These are phyloP conservation scores for Comarum palustre DNA, from an alignment of 306 rosid genomes.

Conservation along the genomic window DNA sequence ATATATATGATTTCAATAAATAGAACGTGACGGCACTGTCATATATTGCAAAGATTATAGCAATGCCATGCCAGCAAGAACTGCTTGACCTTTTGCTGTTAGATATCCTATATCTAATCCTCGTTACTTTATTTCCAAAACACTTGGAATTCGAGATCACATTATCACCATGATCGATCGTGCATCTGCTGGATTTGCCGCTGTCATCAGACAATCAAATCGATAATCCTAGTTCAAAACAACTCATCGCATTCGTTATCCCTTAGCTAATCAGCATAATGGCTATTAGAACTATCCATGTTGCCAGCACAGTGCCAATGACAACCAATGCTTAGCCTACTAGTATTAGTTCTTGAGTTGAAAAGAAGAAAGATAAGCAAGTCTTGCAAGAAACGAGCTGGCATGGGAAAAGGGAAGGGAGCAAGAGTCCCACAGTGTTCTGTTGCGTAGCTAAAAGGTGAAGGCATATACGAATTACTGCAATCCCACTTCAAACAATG, in stretches of 20 bases:
- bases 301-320: neutral
- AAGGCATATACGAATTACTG: constrained; percentile 1
- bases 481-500: constrained; percentile 8
- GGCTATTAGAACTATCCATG: neutral
- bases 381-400: constrained; percentile 2
- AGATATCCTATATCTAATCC: neutral
- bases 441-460: neutral
- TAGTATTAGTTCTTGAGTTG: neutral
- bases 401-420: neutral
- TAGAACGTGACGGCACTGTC: constrained; percentile 10
- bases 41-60: neutral
- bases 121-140: neutral
- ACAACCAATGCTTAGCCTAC: constrained; percentile 6
- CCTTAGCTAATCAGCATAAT: neutral
- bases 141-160: neutral
- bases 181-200: neutral
- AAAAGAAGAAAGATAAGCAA: constrained; percentile 1
- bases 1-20: neutral
- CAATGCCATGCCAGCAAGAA: constrained; percentile 4
- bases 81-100: neutral
- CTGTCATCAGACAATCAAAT: neutral
- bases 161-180: constrained; percentile 11
- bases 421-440: constrained; percentile 2
- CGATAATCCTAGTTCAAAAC: neutral
- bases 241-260: neutral